Base-by-base conservation (phyloP, 192 early-diverging fungal species). In the Coemansia sp. region DNA sequence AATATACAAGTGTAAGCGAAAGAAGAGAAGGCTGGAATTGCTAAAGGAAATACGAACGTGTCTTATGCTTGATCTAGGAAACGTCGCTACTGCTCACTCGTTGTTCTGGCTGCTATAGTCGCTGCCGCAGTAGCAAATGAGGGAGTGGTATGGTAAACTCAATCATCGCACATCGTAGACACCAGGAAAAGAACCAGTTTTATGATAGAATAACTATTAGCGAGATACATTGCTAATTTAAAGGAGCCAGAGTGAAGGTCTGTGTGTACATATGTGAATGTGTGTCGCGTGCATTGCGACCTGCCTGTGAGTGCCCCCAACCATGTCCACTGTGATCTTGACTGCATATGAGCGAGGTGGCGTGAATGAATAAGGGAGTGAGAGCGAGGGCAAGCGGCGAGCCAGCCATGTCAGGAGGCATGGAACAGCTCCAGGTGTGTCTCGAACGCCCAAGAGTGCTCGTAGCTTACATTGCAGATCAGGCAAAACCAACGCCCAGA, bases 381-480 rank as follows among this genome's bases (percentile, higher is more conserved):
- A n/a, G 32, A 49, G 27, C 2, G 42, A 20, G 6, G 42, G 42
- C 46, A 24, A 49, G 24, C 4, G 19, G 6, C 31, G 36, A 11
- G 10, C 62, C 20, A 36, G 2, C 39, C 32, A 9, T 27, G 14
- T 49, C 49, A 59, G 4, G 54, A 25, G 11, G 49, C 31, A 49
- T 76, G 74, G 11, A 70, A 62, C 0, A 76, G 32, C 0, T 14
- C 6, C 17, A 81, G 70, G 38, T 81, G 78, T 1, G 69, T 69
- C 36, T 75, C 45, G 6, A 81, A 46, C 15, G 73, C 78, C 41
- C 62, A 62, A 35, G 74, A 68, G n/a, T 67, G 64, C 31, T 71
- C 60, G 63, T 81, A 81, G 59, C 78, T 81, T 24, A 81, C 78
- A 20, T 72, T 58, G 41, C 78, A 81, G 60, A 74, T 64, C n/a